Percentiles rank a stretch among this genome's conserved stretches.
Evolutionary conservation across 1,284 basidiomycete genomes (phyloP).

Genomic region (Cryptococcus sp.): DNA sequence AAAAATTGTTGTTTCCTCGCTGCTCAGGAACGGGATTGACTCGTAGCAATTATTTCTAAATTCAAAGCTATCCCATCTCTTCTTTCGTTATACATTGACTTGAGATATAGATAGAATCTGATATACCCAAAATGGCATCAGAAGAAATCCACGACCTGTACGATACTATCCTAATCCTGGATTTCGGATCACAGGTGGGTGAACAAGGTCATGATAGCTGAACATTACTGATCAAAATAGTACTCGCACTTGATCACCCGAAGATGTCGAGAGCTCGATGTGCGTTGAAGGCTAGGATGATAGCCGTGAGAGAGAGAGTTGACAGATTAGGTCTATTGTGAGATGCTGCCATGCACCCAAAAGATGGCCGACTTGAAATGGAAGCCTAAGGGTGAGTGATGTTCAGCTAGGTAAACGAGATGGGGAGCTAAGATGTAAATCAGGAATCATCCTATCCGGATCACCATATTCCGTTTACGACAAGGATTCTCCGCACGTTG

Average conservation of each 20-base stretch:
- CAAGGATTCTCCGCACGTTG: slow-evolving; percentile 84
- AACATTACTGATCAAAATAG: slow-evolving; percentile 46
- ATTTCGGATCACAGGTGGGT: slow-evolving; percentile 92
- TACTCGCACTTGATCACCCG: slow-evolving; percentile 98
- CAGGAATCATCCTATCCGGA: slow-evolving; percentile 95
- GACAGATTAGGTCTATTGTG: slow-evolving; percentile 71
- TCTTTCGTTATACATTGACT: no score
- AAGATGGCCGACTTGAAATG: slow-evolving; percentile 85
- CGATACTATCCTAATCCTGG: slow-evolving; percentile 93
- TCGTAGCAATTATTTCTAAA: not conserved
- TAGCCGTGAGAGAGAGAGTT: not conserved
- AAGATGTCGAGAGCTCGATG: slow-evolving; percentile 92
- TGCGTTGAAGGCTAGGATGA: slow-evolving; percentile 12
- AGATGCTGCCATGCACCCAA: slow-evolving; percentile 95
- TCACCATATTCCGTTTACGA: slow-evolving; percentile 99
- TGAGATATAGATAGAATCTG: no score
- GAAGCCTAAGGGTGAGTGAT: slow-evolving; percentile 78
- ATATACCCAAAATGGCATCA: slow-evolving; percentile 21
- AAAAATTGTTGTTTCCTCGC: no score
- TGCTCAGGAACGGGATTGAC: no score
- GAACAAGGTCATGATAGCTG: not conserved
- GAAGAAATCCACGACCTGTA: slow-evolving; percentile 84
- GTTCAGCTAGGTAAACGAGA: not conserved
- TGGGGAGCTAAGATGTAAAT: not conserved
- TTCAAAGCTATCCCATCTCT: not conserved